Percentiles rank a stretch among this genome's conserved stretches.
phyloP scores from a whole-genome alignment of 2,329 filamentous ascomycete genomes.

The Verticillium nonalfalfae region DNA sequence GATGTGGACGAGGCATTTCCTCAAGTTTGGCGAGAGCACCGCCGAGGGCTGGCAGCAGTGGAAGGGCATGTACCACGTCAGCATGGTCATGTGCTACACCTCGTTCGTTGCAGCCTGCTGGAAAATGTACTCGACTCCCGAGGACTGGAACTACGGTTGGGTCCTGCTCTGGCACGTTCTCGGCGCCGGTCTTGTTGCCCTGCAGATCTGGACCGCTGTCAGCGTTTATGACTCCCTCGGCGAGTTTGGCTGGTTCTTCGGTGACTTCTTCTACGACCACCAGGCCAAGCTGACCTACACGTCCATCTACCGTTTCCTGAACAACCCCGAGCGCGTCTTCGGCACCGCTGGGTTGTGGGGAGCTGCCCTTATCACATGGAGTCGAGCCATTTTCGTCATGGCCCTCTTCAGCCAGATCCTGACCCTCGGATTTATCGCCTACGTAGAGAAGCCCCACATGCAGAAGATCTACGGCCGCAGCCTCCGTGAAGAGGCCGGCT shows the following conservation, averaged over 20 bases:
- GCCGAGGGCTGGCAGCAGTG: constrained; percentile 96
- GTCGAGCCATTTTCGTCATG: constrained; percentile 76
- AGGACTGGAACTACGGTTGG: constrained; percentile 82
- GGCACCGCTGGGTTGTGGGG: constrained; percentile 96
- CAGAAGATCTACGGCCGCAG: constrained; percentile 89
- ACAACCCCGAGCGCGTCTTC: constrained; percentile 93
- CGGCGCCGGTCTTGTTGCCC: constrained; percentile 69
- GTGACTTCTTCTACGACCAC: constrained; percentile 96
- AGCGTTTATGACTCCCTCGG: constrained; percentile 95
- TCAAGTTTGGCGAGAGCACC: constrained; percentile 89
- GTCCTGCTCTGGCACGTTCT: constrained; percentile 82
- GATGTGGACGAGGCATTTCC: constrained; percentile 93
- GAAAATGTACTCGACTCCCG: constrained; percentile 91
- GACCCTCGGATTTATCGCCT: constrained; percentile 81
- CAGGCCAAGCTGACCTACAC: constrained; percentile 87
- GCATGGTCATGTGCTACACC: constrained; percentile 81
- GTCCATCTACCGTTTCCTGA: constrained; percentile 95
- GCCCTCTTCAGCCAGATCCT: constrained; percentile 81
- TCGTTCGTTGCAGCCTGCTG: constrained; percentile 87
- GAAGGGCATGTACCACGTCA: constrained; percentile 93
- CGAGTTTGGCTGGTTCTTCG: constrained; percentile 98
- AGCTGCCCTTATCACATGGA: constrained; percentile 88
- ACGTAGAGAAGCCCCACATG: constrained; percentile 96
- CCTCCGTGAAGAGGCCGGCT: constrained; percentile 78
- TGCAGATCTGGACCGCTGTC: constrained; percentile 88